phyloP scores from a whole-genome alignment of 2,329 filamentous ascomycete species.

The Aspergillus bombycis region DNA sequence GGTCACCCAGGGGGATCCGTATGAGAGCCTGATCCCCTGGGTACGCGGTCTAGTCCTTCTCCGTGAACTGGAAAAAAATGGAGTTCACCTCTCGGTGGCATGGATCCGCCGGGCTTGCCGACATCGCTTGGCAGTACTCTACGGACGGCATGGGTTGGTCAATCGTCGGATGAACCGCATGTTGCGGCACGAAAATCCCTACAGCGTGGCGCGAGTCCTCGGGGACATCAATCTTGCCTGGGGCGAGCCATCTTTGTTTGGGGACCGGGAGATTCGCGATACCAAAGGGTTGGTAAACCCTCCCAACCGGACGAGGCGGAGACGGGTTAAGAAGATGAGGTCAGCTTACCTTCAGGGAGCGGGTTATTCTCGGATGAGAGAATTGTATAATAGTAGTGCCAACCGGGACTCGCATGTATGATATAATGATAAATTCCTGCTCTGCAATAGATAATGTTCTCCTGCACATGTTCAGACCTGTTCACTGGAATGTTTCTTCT shows the following conservation, averaged over 20 bases:
- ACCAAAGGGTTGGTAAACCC: slow-evolving; percentile 29
- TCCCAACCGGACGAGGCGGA: slow-evolving; percentile 11
- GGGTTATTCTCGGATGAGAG: background rate
- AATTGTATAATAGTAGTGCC: background rate
- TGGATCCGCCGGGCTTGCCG: slow-evolving; percentile 38
- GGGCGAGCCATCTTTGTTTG: slow-evolving; percentile 35
- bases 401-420: background rate
- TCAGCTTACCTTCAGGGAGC: background rate
- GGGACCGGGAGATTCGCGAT: slow-evolving; percentile 24
- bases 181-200: slow-evolving; percentile 42
- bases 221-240: slow-evolving; percentile 39
- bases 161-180: slow-evolving; percentile 38
- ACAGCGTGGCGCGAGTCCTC: slow-evolving; percentile 32
- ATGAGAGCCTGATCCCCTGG: slow-evolving; percentile 39
- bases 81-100: slow-evolving; percentile 35
- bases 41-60: slow-evolving; percentile 45
- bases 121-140: slow-evolving; percentile 42
- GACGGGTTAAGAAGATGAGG: background rate
- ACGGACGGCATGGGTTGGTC: slow-evolving; percentile 34
- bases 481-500: background rate
- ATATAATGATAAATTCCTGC: background rate
- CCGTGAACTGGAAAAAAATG: slow-evolving; percentile 39
- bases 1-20: slow-evolving; percentile 1
- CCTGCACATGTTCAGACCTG: background rate
- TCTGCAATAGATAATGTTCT: background rate